Evolutionary conservation across 805 yeast genomes (phyloP), one percentile per base, ranked within the genome.

Genomic region (Cyberlindnera subsufficiens): DNA sequence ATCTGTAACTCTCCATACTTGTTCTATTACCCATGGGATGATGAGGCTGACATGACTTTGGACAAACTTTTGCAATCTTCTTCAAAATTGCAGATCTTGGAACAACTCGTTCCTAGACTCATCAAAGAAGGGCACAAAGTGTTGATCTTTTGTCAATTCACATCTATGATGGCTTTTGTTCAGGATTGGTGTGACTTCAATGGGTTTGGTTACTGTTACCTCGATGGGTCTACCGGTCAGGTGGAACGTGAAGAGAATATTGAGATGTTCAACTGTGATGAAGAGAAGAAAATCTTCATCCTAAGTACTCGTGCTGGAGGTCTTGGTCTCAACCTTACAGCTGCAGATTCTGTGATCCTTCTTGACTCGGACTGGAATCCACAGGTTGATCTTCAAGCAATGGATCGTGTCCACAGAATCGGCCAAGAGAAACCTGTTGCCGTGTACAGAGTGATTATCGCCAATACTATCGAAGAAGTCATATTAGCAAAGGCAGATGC

Each of bases 361-460:
- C 89, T 87, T 58, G 99, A 91, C 56, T 84, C 88, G 43, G 99
- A 91, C 58, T 91, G 97, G 96, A 91, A 91, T 56, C 99, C 98
- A 0, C 97, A 91, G 58, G 95, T 88, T 48, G 98, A 91, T 63
- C 67, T 89, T 39, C 99, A 91, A 60, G 98, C 98, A 0, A 91
- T 91, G 79, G 98, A 90, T 55, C 72, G 99, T 42, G 95, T 86
- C 11, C 98, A 91, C 59, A 71, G 99, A 56, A 87, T 93, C 42
- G 98, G 98, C 0, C 99, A 91, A 60, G 72, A 68, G 1, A 78
- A 75, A 42, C 96, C 96, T 1, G 96, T 90, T 5, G 70, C 86
- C 18, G 76, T 91, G 1, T 87, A 82, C 58, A 72, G 98, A 47
- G 71, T 93, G 19, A 81, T 89, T 15, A 74, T 86, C 9, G 75